Evolutionary conservation across 169 alveolate species (phyloP).

Genomic region (Cryptosporidium canis): DNA sequence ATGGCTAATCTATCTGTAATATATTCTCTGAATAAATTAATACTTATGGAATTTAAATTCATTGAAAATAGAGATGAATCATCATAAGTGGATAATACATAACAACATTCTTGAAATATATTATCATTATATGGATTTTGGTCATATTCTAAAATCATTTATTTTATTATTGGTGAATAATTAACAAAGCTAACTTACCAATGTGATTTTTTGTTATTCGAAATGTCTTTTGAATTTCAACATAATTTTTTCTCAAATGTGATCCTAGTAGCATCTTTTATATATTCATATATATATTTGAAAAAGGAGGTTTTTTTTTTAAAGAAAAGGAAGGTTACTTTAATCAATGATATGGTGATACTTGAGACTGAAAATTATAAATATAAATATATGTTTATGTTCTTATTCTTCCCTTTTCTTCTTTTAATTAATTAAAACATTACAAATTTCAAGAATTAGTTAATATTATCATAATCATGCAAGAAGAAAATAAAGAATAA

Average conservation of each 20-base stretch:
- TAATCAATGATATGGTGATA: too few species aligned
- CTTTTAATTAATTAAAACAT: too few species aligned
- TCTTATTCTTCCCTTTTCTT: too few species aligned
- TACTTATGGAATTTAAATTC: slow-evolving; percentile 47
- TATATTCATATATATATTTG: not conserved
- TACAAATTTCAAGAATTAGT: too few species aligned
- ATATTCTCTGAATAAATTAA: slow-evolving; percentile 55
- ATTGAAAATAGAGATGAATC: slow-evolving; percentile 1
- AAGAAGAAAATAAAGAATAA: too few species aligned
- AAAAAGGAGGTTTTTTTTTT: not conserved
- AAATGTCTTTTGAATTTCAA: slow-evolving; percentile 4
- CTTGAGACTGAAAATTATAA: too few species aligned
- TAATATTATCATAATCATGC: too few species aligned
- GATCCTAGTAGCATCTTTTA: slow-evolving; percentile 34
- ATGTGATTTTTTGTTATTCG: not conserved
- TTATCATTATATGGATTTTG: slow-evolving; percentile 6
- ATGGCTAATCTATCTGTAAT: slow-evolving; percentile 49
- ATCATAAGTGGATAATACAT: slow-evolving; percentile 58
- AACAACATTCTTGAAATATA: slow-evolving; percentile 53
- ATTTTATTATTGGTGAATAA: not conserved
- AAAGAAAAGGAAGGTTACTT: too few species aligned
- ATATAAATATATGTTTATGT: too few species aligned
- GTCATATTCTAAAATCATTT: slow-evolving; percentile 27
- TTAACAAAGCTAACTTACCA: not conserved
- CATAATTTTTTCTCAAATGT: slow-evolving; percentile 9